Base-by-base conservation (phyloP, 1,139 yeast species). In the Magnusiomyces suaveolens region DNA sequence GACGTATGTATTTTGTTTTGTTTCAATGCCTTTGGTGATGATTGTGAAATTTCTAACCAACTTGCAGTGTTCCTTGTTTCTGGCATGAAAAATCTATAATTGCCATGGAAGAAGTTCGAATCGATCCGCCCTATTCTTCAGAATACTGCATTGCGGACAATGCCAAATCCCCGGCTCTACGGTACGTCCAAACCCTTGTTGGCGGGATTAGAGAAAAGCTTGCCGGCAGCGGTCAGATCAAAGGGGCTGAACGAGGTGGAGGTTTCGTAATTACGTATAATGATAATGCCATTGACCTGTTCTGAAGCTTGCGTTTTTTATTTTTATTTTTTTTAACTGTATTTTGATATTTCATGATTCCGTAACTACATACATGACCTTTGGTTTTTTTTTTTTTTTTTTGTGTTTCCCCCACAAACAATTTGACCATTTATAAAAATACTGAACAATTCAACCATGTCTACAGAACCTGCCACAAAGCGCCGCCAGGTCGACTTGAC, bases 171-270 rank as follows among this genome's bases (percentile, higher is more conserved):
- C 71, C 69, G 51, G 76, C 80, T 21, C 64, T 76, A 36, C 70
- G 72, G 21, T 70, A 79, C 57, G 78, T 84, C 25, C 76, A 75
- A 63, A 74, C 75, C 60, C 75, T 80, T 52, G 78, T 83, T 26
- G 77, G 76, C 57, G 82, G 79, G 56, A 78, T 79, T 38, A 80
- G 85, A 82, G 70, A 74, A 50, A 77, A 75, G 57, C 43, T 47
- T 33, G 20, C 16, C 33, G 43, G 43, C 8, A 47, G 25, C 25
- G 20, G n/a, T 20, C 47, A 23, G n/a, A 33, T 47, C 6, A 47
- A 47, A 36, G 50, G n/a, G n/a, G n/a, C n/a, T n/a, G n/a, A n/a
- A n/a, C n/a, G 50, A 8, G 50, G 50, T 33, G 32, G 41, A 47
- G 21, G 26, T 4, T 18, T 33, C 12, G 14, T 26, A 20, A 44